Conservation (phyloP, 805 yeast genomes). For the Priceomyces castillae region DNA sequence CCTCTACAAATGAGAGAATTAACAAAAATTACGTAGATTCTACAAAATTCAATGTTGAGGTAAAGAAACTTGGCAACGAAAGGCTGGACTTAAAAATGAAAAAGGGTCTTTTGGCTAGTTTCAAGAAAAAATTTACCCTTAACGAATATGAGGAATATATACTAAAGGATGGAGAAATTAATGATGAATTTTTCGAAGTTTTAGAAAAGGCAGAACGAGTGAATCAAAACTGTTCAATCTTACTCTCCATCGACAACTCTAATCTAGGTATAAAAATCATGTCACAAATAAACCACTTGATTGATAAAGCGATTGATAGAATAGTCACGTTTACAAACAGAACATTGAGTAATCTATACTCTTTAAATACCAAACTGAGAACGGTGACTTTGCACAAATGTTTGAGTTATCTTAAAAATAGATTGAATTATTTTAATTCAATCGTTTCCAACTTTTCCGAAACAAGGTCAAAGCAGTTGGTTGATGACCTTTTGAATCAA, state of each 20-base stretch:
- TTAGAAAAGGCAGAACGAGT: conserved; percentile 62
- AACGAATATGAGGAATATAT: conserved; percentile 68
- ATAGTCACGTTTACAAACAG: conserved; percentile 30
- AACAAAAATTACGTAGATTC: conserved; percentile 21
- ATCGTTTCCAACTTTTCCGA: conserved; percentile 63
- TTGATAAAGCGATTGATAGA: conserved; percentile 39
- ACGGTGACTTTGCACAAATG: conserved; percentile 30
- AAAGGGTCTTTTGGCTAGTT: conserved; percentile 48
- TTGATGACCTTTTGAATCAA: conserved; percentile 67
- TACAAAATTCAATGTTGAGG: conserved; percentile 19
- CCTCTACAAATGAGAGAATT: conserved; percentile 43
- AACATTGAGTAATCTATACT: conserved; percentile 30
- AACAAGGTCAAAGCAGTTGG: conserved; percentile 61
- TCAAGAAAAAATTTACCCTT: conserved; percentile 63
- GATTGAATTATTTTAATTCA: conserved; percentile 51
- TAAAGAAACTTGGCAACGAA: conserved; percentile 27
- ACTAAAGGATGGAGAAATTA: conserved; percentile 45
- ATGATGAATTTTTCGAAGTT: conserved; percentile 56
- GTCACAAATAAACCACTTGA: conserved; percentile 50
- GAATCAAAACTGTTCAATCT: conserved; percentile 62
- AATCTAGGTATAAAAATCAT: conserved; percentile 64
- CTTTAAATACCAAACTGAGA: conserved; percentile 23
- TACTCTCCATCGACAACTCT: conserved; percentile 69
- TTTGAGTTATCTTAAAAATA: conserved; percentile 28
- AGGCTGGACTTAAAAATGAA: conserved; percentile 43